Conservation (phyloP, 2,329 filamentous ascomycete species). For the Paraconiothyrium sp. region DNA sequence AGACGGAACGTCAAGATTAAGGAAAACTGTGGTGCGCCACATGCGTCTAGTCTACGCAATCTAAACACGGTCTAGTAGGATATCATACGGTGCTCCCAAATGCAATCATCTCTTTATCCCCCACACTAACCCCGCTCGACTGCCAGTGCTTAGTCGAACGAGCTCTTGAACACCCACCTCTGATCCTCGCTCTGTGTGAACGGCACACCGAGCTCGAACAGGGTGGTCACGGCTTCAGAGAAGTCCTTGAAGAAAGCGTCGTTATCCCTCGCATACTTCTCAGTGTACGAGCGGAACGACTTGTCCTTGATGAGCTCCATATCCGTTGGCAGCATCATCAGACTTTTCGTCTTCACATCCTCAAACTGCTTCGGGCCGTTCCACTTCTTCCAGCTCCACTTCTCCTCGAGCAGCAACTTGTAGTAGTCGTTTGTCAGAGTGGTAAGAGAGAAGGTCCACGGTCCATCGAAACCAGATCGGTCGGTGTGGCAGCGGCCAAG, state of each 20-base stretch:
- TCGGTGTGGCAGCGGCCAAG: constrained; percentile 87
- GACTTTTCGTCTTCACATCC: constrained; percentile 83
- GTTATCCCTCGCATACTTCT: constrained; percentile 91
- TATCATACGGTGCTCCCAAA: constrained; percentile 33
- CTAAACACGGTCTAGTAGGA: constrained; percentile 38
- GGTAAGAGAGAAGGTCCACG: constrained; percentile 78
- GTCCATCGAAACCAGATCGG: constrained; percentile 89
- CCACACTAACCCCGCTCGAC: constrained; percentile 8
- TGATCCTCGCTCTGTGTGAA: constrained; percentile 67
- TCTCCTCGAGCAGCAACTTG: constrained; percentile 86
- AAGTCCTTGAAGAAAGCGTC: constrained; percentile 96
- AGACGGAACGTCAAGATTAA: background rate
- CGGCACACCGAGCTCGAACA: constrained; percentile 94
- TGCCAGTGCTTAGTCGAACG: constrained; percentile 42
- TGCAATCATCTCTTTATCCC: constrained; percentile 11
- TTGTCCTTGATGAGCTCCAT: constrained; percentile 89
- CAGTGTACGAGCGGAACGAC: constrained; percentile 79
- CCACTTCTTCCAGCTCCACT: constrained; percentile 98
- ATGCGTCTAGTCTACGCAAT: constrained; percentile 2
- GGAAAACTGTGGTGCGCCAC: constrained; percentile 25
- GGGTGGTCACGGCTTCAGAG: constrained; percentile 76
- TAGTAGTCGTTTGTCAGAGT: constrained; percentile 96
- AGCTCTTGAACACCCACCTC: constrained; percentile 58
- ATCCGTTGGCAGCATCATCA: constrained; percentile 99
- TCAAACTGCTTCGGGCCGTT: constrained; percentile 90